A percentile compares a stretch with the other conserved stretches of the same genome.
Conservation (phyloP, 2,329 filamentous ascomycete species). For the Monosporascus sp. region DNA sequence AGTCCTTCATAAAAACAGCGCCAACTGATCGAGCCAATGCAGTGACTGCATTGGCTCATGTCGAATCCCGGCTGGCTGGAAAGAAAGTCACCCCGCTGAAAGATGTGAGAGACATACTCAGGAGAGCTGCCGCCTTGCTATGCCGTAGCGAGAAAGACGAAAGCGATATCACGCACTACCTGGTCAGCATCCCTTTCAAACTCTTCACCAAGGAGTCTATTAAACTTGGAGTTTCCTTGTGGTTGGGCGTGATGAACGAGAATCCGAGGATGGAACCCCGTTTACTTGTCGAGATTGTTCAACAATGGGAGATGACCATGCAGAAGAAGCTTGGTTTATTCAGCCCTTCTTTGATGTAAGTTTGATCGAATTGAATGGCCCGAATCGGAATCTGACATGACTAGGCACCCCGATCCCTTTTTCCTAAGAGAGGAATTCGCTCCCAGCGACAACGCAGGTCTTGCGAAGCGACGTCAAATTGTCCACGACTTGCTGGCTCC, state of each 20-base stretch:
- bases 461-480: slow-evolving; percentile 70
- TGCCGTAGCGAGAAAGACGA: slow-evolving; percentile 73
- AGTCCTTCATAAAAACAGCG: slow-evolving; percentile 47
- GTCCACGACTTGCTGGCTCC: slow-evolving; percentile 82
- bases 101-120: slow-evolving; percentile 75
- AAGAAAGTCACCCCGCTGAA: slow-evolving; percentile 65
- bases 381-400: slow-evolving; percentile 23
- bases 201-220: slow-evolving; percentile 94
- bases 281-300: slow-evolving; percentile 78
- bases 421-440: slow-evolving; percentile 88
- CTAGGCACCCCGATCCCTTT: slow-evolving; percentile 75
- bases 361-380: slow-evolving; percentile 5
- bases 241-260: slow-evolving; percentile 95
- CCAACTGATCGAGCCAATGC: slow-evolving; percentile 53
- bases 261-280: slow-evolving; percentile 84
- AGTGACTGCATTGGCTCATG: slow-evolving; percentile 62
- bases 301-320: slow-evolving; percentile 86
- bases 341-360: slow-evolving; percentile 60
- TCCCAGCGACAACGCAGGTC: slow-evolving; percentile 72
- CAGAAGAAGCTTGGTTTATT: slow-evolving; percentile 77
- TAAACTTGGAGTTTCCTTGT: slow-evolving; percentile 89
- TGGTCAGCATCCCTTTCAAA: slow-evolving; percentile 88
- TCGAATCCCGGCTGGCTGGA: slow-evolving; percentile 65
- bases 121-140: slow-evolving; percentile 78
- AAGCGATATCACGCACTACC: slow-evolving; percentile 73